phyloP scores from a whole-genome alignment of 306 rosid species.

The Aeschynomene evenia region DNA sequence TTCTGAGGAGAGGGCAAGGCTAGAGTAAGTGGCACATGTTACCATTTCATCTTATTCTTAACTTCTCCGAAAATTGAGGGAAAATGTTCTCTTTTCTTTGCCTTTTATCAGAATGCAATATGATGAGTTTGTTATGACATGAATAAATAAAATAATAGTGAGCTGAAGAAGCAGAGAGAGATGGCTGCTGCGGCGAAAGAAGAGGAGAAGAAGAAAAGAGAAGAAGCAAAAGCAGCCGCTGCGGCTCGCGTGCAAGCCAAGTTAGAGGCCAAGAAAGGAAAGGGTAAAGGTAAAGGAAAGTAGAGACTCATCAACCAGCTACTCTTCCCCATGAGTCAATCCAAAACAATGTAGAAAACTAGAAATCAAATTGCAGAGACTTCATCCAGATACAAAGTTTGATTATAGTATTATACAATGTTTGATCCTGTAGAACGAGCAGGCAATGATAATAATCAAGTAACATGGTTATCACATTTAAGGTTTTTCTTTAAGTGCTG shows the following conservation, averaged over 20 bases:
- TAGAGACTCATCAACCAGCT: constrained; percentile 32
- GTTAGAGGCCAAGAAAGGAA: constrained; percentile 88
- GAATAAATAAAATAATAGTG: constrained; percentile 40
- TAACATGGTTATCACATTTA: not conserved
- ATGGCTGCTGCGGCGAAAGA: constrained; percentile 77
- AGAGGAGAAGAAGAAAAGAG: constrained; percentile 89
- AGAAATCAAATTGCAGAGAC: not conserved
- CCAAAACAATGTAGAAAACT: not conserved
- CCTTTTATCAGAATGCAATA: not conserved
- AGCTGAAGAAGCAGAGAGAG: constrained; percentile 96
- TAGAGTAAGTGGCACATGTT: constrained; percentile 60
- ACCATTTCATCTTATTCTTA: not conserved
- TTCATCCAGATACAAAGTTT: not conserved
- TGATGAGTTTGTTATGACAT: constrained; percentile 18
- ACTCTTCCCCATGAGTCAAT: not conserved
- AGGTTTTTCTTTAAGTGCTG: no score
- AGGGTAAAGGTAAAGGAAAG: constrained; percentile 87
- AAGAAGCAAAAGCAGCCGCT: constrained; percentile 89
- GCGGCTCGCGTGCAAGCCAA: constrained; percentile 94
- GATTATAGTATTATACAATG: not conserved
- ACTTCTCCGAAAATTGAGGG: not conserved
- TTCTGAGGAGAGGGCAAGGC: constrained; percentile 95
- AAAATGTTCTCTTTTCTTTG: not conserved
- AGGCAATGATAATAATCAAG: no score
- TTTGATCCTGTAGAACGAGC: not conserved